A percentile compares a stretch with the other conserved stretches of the same genome.
phyloP scores from a whole-genome alignment of 225 moss, liverwort and hornwort species.

The Pleurozium schreberi region DNA sequence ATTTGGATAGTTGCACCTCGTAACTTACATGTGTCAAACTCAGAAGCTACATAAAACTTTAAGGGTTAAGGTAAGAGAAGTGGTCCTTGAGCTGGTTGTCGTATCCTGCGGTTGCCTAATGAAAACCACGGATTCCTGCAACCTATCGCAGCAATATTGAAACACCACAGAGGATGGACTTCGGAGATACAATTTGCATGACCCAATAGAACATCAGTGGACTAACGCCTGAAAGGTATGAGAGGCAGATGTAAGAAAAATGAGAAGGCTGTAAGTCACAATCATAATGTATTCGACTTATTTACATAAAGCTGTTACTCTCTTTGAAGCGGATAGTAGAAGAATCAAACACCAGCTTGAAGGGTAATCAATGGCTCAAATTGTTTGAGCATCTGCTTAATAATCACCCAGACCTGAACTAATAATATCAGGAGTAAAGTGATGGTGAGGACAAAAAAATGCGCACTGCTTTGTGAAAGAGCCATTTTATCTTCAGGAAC shows the following conservation, averaged over 20 bases:
- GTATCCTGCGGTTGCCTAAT: neutral
- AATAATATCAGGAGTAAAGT: slow-evolving; percentile 24
- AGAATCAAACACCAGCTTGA: neutral
- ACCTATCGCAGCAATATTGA: neutral
- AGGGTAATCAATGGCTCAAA: slow-evolving; percentile 33
- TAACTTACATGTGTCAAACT: neutral
- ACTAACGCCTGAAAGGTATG: neutral
- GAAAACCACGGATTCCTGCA: neutral
- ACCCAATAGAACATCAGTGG: neutral
- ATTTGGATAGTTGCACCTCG: too few relatives aligned
- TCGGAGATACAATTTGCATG: neutral
- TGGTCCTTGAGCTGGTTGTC: neutral
- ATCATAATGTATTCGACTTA: neutral
- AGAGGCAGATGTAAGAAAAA: neutral
- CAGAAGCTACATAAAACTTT: neutral
- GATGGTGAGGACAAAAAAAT: slow-evolving; percentile 12
- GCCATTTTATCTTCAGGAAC: slow-evolving; percentile 13
- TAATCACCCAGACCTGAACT: slow-evolving; percentile 23
- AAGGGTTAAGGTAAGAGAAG: neutral
- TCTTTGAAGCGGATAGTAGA: neutral
- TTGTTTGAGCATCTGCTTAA: slow-evolving; percentile 39
- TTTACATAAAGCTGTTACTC: neutral
- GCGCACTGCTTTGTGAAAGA: slow-evolving; percentile 9
- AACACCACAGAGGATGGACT: neutral
- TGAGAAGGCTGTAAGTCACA: neutral